Evolutionary conservation across 2,329 filamentous ascomycete genomes (phyloP), one percentile per base, ranked within the genome.

Genomic region (Clarireedia monteithiana): DNA sequence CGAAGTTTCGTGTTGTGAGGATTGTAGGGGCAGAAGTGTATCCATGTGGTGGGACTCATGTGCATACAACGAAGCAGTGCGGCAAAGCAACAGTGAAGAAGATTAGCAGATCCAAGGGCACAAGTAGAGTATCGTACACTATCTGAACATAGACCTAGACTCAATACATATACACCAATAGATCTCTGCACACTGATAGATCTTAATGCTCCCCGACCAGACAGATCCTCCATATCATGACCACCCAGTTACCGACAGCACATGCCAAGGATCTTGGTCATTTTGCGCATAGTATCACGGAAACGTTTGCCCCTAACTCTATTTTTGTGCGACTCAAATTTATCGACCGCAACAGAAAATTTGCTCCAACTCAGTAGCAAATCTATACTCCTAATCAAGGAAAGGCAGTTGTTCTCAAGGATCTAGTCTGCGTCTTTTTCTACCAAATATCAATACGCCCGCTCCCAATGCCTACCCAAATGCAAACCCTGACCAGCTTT

Each of bases 41-140:
- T 72, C 85, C 86, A 1, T 90, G 87, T 68, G 87, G 86, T 6
- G 86, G 86, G 0, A 90, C 86, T 26, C 87, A 90, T 73, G 85
- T 89, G 3, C 73, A 78, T 30, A 77, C 72, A 17, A 85, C 83
- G 20, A 74, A 77, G 56, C 62, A 77, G 58, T 83, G 79, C 63
- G 82, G 84, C 0, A 77, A 78, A 66, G 81, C 82, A 5, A 79
- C 72, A 3, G 83, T 89, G 4, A 84, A 77, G 73, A 88, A 85
- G 72, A 85, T 90, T 54, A 77, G 77, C 59, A 76, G 84, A 68
- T 76, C 74, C 53, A 87, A 86, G 68, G 85, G 85, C 3, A 75
- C 73, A 9, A 85, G 79, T 53, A 77, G 81, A 62, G 80, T 88
- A 2, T 60, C 56, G 12, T 67, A 67, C 52, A 55, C 39, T 44